These are phyloP conservation scores for Gypsophila paniculata DNA, from an alignment of 179 eudicot species.

Conservation along the genomic window DNA sequence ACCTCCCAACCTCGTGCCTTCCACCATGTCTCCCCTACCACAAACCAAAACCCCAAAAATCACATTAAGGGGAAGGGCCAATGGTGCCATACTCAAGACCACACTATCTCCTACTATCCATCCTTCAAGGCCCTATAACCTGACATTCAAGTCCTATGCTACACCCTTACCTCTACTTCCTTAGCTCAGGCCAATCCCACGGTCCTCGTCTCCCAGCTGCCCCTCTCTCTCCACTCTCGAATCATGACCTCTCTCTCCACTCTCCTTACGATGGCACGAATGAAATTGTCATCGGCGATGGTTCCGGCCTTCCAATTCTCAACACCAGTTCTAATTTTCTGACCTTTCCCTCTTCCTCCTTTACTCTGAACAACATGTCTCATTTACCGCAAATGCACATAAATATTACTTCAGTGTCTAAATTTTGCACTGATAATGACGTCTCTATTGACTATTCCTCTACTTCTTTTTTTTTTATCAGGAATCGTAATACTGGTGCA, in stretches of 20 bases:
- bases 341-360: too few relatives aligned
- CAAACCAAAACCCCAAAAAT: neutral
- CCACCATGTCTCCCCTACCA: neutral
- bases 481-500: neutral
- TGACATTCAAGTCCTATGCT: neutral
- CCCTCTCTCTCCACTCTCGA: too few relatives aligned
- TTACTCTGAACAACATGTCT: too few relatives aligned
- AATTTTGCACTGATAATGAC: constrained; percentile 1
- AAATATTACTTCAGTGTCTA: neutral
- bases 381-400: neutral
- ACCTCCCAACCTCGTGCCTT: too few relatives aligned
- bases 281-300: too few relatives aligned
- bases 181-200: neutral
- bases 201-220: neutral
- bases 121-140: neutral
- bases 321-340: constrained; percentile 12
- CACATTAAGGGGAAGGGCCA: neutral
- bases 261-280: too few relatives aligned
- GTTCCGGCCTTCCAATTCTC: neutral
- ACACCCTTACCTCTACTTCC: too few relatives aligned
- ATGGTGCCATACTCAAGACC: neutral
- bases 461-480: neutral
- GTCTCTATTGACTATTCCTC: neutral
- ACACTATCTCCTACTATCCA: neutral
- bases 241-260: too few relatives aligned